Base-by-base conservation (phyloP, 2,329 filamentous ascomycete genomes). In the Fonsecaea monophora region DNA sequence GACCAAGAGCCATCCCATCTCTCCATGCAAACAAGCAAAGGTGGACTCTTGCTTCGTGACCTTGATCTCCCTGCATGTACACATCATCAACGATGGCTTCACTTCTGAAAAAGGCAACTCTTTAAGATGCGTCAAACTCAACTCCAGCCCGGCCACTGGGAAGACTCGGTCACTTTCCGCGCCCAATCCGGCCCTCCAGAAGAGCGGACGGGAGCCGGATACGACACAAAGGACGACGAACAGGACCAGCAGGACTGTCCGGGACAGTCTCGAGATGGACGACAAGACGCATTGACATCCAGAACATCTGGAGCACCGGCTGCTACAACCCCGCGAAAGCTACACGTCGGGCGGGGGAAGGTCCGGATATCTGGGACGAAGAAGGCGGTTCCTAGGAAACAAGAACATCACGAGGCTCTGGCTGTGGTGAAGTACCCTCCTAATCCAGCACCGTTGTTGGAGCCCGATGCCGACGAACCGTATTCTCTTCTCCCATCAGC, bases 101-200 rank as follows among this genome's bases (percentile, higher is more conserved):
- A 34, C 21, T 25, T 10, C 42, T 34, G 40, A 60, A 34, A 50
- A 34, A 42, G 57, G 57, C 45, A 54, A 37, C 13, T 21, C n/a
- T 42, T 34, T 50, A 35, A 18, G 32, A 61, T 45, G 45, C 21
- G 35, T 34, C 42, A 53, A 54, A n/a, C n/a, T 61, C 15, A 35
- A 7, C 37, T 35, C 42, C 48, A 18, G 9, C 30, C 59, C 35
- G 12, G 18, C 42, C 32, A 13, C n/a, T 61, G 45, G 59, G 59
- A 37, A 38, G 35, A 38, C 45, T 53, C 59, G 48, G 48, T 53
- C 34, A 54, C 59, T 61, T 7, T 61, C 48, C 59, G 59, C n/a
- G 9, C 13, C 37, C 48, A 45, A 32, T 38, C 48, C 32, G 34
- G 34, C 12, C 37, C 18, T 25, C 37, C 48, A 25, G 54, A 21